These are phyloP conservation scores for Letharia lupina DNA, from an alignment of 495 filamentous ascomycete genomes.

Conservation along the genomic window DNA sequence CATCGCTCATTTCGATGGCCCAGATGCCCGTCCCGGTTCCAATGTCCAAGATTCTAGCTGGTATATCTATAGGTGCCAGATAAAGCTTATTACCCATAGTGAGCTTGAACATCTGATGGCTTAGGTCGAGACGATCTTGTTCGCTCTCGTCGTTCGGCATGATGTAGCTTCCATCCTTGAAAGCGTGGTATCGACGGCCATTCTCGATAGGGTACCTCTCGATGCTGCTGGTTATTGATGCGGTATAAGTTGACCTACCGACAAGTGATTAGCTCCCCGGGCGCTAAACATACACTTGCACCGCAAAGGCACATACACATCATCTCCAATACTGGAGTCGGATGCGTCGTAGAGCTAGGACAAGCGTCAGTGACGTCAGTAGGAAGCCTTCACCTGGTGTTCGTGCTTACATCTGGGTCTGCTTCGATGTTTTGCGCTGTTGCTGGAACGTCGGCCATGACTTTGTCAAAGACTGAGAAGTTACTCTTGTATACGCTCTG, in stretches of 20 bases:
- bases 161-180: slow-evolving; percentile 54
- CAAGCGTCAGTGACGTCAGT: neutral
- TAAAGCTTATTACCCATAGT: slow-evolving; percentile 30
- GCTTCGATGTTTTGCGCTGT: slow-evolving; percentile 5
- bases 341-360: slow-evolving; percentile 19
- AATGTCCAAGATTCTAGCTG: slow-evolving; percentile 39
- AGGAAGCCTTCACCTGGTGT: neutral
- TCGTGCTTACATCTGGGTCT: slow-evolving; percentile 17
- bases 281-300: neutral
- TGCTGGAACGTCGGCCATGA: neutral
- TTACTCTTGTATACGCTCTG: neutral
- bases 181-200: slow-evolving; percentile 39
- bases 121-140: slow-evolving; percentile 28
- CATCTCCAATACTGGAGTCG: slow-evolving; percentile 22
- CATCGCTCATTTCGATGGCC: slow-evolving; percentile 54
- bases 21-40: slow-evolving; percentile 54
- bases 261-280: neutral
- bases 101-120: slow-evolving; percentile 34
- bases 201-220: slow-evolving; percentile 55
- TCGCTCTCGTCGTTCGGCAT: slow-evolving; percentile 42
- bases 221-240: slow-evolving; percentile 44
- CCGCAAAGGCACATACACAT: slow-evolving; percentile 9
- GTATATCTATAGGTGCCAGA: slow-evolving; percentile 34
- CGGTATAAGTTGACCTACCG: slow-evolving; percentile 24
- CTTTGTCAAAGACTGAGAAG: neutral